A percentile compares a stretch with the other conserved stretches of the same genome.
Evolutionary conservation across 2,329 filamentous ascomycete species (phyloP).

Genomic region (Botrytis tulipae): DNA sequence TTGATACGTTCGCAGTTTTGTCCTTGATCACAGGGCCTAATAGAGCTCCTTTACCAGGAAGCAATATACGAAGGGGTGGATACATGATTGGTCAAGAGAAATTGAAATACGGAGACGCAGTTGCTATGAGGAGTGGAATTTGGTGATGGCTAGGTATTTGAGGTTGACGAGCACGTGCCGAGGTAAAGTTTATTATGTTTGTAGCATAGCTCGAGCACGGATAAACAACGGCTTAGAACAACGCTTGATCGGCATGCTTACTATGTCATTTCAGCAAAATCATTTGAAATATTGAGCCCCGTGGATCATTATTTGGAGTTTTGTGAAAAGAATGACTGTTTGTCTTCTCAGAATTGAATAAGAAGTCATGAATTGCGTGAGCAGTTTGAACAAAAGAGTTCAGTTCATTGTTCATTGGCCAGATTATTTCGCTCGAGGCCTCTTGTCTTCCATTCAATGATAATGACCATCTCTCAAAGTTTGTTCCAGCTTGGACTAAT

Average conservation of each 20-base stretch:
- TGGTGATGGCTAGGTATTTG: neutral
- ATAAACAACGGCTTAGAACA: neutral
- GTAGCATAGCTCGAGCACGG: neutral
- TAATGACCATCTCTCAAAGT: neutral
- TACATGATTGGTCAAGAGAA: neutral
- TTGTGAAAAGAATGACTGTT: neutral
- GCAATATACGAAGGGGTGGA: neutral
- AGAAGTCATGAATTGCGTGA: no score
- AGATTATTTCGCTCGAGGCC: neutral
- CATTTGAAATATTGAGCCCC: neutral
- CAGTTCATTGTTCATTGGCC: no score
- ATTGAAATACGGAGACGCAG: neutral
- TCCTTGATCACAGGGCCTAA: slow-evolving; percentile 7
- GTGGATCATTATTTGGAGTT: neutral
- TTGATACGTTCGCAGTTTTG: slow-evolving; percentile 1
- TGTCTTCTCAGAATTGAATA: no score
- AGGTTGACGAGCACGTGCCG: neutral
- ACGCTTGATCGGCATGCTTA: neutral
- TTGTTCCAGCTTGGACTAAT: neutral
- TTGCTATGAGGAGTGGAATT: neutral
- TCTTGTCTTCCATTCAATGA: neutral
- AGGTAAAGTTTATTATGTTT: neutral
- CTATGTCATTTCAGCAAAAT: neutral
- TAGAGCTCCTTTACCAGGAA: neutral
- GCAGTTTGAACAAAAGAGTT: no score